Evolutionary conservation across 2,329 filamentous ascomycete species (phyloP).

Genomic region (Tolypocladium capitatum): DNA sequence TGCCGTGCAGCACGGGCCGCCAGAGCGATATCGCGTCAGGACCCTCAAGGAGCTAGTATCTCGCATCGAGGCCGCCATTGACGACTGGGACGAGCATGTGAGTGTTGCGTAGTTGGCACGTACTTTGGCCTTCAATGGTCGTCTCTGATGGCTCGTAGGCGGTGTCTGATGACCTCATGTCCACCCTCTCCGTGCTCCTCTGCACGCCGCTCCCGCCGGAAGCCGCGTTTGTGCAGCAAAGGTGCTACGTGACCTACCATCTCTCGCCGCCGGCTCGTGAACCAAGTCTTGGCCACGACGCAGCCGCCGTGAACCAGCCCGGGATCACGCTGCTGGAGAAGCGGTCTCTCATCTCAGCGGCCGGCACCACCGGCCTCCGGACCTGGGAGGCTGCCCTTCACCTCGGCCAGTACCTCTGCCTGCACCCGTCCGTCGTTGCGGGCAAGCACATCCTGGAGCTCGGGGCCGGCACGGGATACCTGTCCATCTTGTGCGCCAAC

Average conservation of each 20-base stretch:
- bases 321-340: constrained; percentile 55
- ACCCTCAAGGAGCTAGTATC: constrained; percentile 61
- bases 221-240: constrained; percentile 51
- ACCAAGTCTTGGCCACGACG: constrained; percentile 7
- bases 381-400: constrained; percentile 75
- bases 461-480: constrained; percentile 63
- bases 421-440: constrained; percentile 28
- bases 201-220: constrained; percentile 51
- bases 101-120: constrained; percentile 20
- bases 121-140: neutral
- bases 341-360: constrained; percentile 52
- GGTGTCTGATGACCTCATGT: constrained; percentile 70
- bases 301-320: neutral
- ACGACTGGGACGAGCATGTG: constrained; percentile 81
- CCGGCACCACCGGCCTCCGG: constrained; percentile 61
- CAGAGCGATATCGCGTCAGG: constrained; percentile 54
- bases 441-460: constrained; percentile 55
- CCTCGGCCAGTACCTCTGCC: constrained; percentile 53
- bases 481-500: constrained; percentile 62
- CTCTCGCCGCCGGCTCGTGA: constrained; percentile 20
- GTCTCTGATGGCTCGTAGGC: constrained; percentile 41
- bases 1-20: constrained; percentile 43
- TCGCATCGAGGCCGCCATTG: constrained; percentile 59
- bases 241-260: constrained; percentile 62
- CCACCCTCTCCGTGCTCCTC: constrained; percentile 51